Percentiles rank a stretch among this genome's conserved stretches.
phyloP scores from a whole-genome alignment of 106 monocot genomes.

The Platanthera guangdongensis region DNA sequence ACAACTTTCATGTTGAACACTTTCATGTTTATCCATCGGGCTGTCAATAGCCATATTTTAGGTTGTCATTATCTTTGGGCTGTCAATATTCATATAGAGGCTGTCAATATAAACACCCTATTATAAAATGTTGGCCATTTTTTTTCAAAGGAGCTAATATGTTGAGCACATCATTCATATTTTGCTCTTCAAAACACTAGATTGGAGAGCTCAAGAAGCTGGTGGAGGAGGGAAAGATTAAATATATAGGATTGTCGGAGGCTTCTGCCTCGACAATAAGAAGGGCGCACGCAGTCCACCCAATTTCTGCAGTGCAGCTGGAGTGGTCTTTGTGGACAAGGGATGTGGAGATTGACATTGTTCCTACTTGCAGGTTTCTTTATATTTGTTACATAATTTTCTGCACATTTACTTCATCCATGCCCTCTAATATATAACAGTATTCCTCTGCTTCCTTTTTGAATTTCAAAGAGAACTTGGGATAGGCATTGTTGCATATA shows the following conservation, averaged over 20 bases:
- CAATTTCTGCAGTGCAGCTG: conserved; percentile 32
- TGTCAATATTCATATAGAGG: too few species aligned
- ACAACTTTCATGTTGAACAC: too few species aligned
- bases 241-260: conserved; percentile 44
- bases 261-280: conserved; percentile 34
- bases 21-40: too few species aligned
- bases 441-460: not conserved
- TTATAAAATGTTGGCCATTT: too few species aligned
- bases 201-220: conserved; percentile 48
- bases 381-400: not conserved
- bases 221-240: conserved; percentile 43
- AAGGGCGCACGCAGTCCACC: conserved; percentile 44
- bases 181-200: conserved; percentile 3
- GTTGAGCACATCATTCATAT: not conserved
- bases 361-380: conserved; percentile 30
- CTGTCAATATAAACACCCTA: too few species aligned
- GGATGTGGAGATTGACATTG: conserved; percentile 50
- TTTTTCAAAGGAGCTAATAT: too few species aligned
- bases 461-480: conserved; percentile 61
- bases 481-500: conserved; percentile 86
- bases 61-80: too few species aligned
- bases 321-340: conserved; percentile 72
- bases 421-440: not conserved
- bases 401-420: too few species aligned
- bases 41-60: too few species aligned